These are phyloP conservation scores for Gorgonomyces haynaldii DNA, from an alignment of 192 early-diverging fungal genomes.

Conservation along the genomic window DNA sequence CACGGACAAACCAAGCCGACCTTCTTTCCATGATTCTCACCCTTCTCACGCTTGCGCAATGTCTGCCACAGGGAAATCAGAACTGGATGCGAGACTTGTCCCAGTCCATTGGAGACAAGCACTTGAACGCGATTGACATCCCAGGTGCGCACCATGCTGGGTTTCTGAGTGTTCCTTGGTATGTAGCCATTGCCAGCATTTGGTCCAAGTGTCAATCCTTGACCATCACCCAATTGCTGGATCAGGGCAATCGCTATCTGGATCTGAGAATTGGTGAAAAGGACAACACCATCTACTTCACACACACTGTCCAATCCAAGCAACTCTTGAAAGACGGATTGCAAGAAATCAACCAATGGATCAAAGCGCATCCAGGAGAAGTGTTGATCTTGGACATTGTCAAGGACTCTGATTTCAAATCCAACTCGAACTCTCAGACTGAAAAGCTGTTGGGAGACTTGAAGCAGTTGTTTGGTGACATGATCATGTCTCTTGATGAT, in stretches of 20 bases:
- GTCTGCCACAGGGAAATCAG: no score
- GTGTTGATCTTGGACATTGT: not conserved
- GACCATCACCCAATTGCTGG: not conserved
- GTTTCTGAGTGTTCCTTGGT: not conserved
- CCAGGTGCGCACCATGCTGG: constrained; percentile 2
- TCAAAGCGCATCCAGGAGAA: not conserved
- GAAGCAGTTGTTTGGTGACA: not conserved
- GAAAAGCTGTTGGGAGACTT: not conserved
- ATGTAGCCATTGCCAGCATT: not conserved
- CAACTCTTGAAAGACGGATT: not conserved
- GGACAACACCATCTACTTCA: not conserved
- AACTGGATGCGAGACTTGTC: not conserved
- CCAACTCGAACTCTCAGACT: not conserved
- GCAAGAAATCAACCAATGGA: not conserved
- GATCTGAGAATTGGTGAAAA: constrained; percentile 1
- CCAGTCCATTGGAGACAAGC: not conserved
- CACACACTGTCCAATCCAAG: not conserved
- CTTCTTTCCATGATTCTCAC: no score
- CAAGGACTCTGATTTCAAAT: not conserved
- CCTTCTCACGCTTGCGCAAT: no score
- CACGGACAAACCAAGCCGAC: no score
- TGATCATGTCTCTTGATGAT: not conserved
- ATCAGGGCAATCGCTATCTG: not conserved
- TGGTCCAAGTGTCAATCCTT: not conserved
- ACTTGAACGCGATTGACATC: not conserved